Evolutionary conservation across 768 basidiomycete species (phyloP).

Genomic region (Rossbeevera mucosa): DNA sequence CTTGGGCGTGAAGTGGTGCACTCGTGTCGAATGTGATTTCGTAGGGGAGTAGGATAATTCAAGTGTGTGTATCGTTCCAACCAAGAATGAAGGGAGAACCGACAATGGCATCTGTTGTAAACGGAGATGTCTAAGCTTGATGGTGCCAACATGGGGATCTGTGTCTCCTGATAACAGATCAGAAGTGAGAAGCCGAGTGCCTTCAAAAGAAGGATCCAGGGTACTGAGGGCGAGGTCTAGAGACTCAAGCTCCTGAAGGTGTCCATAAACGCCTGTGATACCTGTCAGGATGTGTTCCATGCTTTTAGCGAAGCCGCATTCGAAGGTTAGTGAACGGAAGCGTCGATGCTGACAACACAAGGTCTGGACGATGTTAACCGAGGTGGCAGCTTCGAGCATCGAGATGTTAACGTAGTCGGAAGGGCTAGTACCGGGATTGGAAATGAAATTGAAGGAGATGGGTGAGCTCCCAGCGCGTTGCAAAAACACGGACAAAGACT

Average conservation of each 20-base stretch:
- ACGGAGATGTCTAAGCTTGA: constrained; percentile 32
- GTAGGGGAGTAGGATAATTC: constrained; percentile 39
- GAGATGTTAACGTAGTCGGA: constrained; percentile 12
- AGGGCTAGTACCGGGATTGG: constrained; percentile 9
- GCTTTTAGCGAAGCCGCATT: constrained; percentile 27
- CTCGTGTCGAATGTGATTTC: constrained; percentile 13
- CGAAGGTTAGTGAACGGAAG: constrained; percentile 33
- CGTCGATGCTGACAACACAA: constrained; percentile 24
- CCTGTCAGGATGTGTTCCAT: constrained; percentile 26
- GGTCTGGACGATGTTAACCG: constrained; percentile 23
- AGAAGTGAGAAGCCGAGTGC: constrained; percentile 21
- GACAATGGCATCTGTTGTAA: constrained; percentile 40
- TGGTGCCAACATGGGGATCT: constrained; percentile 1
- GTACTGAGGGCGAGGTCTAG: constrained; percentile 28
- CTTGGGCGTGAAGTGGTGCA: constrained; percentile 33
- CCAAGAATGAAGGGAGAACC: constrained; percentile 33
- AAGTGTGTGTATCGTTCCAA: constrained; percentile 38
- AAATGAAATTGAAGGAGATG: constrained; percentile 35
- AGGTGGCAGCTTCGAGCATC: constrained; percentile 16
- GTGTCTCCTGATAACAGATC: constrained; percentile 16
- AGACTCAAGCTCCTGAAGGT: constrained; percentile 24
- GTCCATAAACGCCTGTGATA: constrained; percentile 11
- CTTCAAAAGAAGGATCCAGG: constrained; percentile 25
- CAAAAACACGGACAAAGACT: constrained; percentile 29
- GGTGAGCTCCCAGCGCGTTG: constrained; percentile 33